Percentiles rank a stretch among this genome's conserved stretches.
phyloP scores from a whole-genome alignment of 2,329 filamentous ascomycete species.

The Aspergillus sp. region DNA sequence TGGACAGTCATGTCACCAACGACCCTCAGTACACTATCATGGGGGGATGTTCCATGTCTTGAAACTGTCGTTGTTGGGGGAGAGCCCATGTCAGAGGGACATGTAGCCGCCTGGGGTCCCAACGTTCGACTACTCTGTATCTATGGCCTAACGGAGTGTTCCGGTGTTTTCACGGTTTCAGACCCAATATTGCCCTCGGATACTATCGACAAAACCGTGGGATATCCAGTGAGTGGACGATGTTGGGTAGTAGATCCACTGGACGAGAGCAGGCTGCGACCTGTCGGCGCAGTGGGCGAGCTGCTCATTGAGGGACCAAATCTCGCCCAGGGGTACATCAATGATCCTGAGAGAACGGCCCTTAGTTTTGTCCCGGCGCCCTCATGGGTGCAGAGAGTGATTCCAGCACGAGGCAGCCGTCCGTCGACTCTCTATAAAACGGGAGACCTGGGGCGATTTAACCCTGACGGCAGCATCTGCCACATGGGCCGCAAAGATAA shows the following conservation, averaged over 20 bases:
- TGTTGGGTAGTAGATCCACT: not conserved
- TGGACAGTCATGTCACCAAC: not conserved
- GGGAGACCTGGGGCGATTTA: constrained; percentile 1
- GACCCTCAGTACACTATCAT: not conserved
- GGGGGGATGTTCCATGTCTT: not conserved
- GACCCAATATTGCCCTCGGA: not conserved
- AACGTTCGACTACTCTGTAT: not conserved
- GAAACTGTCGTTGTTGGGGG: not conserved
- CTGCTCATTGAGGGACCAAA: not conserved
- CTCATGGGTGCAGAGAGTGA: not conserved
- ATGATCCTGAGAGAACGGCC: not conserved
- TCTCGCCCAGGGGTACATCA: not conserved
- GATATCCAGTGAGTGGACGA: not conserved
- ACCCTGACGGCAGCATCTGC: not conserved
- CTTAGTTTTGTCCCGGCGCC: not conserved
- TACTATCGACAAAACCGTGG: not conserved
- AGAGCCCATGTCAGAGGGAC: not conserved
- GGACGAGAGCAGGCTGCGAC: not conserved
- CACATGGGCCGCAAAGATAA: not conserved
- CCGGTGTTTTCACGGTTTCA: not conserved
- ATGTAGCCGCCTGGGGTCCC: not conserved
- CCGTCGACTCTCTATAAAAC: not conserved
- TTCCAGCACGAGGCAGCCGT: not conserved
- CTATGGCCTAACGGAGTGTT: not conserved
- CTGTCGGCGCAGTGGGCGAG: not conserved